These are phyloP conservation scores for Termitomyces sp. DNA, from an alignment of 768 basidiomycete genomes.

Conservation along the genomic window DNA sequence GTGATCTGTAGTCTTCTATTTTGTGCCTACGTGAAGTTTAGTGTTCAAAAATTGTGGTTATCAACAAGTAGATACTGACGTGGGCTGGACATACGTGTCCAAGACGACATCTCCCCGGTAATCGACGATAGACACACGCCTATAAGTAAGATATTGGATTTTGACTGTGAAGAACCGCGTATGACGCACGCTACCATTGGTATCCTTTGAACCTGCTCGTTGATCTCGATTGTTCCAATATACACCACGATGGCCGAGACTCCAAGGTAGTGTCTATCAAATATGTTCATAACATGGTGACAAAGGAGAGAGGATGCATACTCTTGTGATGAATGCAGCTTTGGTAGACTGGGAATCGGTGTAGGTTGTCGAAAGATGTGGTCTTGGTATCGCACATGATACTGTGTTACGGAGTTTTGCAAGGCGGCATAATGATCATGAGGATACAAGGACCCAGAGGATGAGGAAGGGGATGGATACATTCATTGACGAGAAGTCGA, in stretches of 20 bases:
- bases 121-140: conserved; percentile 50
- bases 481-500: conserved; percentile 16
- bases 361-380: not conserved
- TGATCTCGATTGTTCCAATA: conserved; percentile 30
- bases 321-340: conserved; percentile 11
- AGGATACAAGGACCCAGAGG: conserved; percentile 6
- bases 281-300: not conserved
- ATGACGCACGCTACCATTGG: conserved; percentile 52
- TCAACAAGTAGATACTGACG: conserved; percentile 30
- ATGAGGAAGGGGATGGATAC: conserved; percentile 14
- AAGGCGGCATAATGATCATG: not conserved
- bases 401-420: not conserved
- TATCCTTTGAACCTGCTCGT: conserved; percentile 26
- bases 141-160: conserved; percentile 13
- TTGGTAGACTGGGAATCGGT: not conserved
- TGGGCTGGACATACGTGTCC: conserved; percentile 52
- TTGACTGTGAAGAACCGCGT: not conserved
- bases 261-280: conserved; percentile 38
- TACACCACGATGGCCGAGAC: conserved; percentile 43
- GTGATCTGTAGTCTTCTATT: conserved; percentile 44
- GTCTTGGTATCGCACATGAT: not conserved
- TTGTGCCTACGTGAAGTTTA: conserved; percentile 31
- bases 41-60: not conserved
- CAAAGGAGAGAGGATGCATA: not conserved
- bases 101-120: conserved; percentile 42